Conservation (phyloP, 2,329 filamentous ascomycete species). For the Colletotrichum neosansevieriae region DNA sequence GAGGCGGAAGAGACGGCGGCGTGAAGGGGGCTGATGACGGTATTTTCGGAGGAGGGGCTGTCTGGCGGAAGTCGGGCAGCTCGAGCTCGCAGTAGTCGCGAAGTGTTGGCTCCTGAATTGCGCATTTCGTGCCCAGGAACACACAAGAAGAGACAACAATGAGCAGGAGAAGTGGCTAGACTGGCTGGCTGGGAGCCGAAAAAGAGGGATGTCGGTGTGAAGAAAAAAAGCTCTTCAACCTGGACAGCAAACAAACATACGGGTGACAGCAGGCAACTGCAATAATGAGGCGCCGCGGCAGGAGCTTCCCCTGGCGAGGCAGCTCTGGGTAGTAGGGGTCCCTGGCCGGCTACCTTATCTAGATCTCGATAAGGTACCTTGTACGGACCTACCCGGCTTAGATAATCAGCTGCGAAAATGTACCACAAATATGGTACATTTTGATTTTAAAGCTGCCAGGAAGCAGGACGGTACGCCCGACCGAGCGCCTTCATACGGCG, state of each 20-base stretch:
- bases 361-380: neutral
- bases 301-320: neutral
- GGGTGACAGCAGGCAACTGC: neutral
- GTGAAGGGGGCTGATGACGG: no score
- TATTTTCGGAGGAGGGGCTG: no score
- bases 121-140: neutral
- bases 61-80: no score
- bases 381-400: no score
- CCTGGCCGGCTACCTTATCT: neutral
- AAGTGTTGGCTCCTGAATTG: neutral
- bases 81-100: neutral
- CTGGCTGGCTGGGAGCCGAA: neutral
- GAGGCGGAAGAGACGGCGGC: no score
- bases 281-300: neutral
- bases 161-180: neutral
- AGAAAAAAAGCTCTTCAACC: neutral
- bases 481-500: neutral
- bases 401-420: neutral
- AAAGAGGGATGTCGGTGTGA: neutral
- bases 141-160: neutral
- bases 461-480: neutral
- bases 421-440: neutral
- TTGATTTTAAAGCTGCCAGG: neutral
- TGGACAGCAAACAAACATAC: neutral
- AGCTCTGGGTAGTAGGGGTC: constrained; percentile 1